Conservation (phyloP, 2,329 filamentous ascomycete genomes). For the Colletotrichum sojae region DNA sequence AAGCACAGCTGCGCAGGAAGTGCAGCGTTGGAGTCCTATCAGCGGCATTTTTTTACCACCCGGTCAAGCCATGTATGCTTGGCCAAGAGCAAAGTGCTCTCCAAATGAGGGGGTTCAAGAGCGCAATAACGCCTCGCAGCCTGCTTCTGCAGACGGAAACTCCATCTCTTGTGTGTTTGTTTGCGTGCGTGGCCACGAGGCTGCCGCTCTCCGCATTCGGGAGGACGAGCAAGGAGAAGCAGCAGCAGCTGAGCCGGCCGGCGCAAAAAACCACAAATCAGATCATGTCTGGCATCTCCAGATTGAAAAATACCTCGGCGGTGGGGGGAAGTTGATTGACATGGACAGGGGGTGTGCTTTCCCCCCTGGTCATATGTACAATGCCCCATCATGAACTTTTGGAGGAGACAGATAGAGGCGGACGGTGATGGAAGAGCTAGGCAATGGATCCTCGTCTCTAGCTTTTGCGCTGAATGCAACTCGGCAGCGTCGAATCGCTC, state of each 20-base stretch:
- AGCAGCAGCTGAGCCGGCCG: background rate
- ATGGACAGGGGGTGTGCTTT: background rate
- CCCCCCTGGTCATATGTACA: background rate
- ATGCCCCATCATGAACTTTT: background rate
- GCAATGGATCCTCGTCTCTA: background rate
- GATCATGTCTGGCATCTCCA: conserved; percentile 12
- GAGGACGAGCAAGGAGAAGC: background rate
- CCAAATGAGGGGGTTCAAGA: too few species aligned
- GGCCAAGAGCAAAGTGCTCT: too few species aligned
- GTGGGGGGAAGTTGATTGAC: background rate
- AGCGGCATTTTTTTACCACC: too few species aligned
- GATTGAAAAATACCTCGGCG: conserved; percentile 9
- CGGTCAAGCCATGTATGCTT: too few species aligned
- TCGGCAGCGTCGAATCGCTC: too few species aligned
- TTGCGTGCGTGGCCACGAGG: background rate
- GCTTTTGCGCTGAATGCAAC: background rate
- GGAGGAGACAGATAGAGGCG: background rate
- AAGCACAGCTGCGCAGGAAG: too few species aligned
- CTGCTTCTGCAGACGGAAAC: too few species aligned
- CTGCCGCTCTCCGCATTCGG: background rate
- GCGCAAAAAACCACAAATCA: conserved; percentile 9
- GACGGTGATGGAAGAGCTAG: background rate
- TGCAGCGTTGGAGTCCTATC: too few species aligned
- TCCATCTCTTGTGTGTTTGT: background rate
- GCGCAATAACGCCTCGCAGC: too few species aligned